These are phyloP conservation scores for Boletus speciosus DNA, from an alignment of 768 basidiomycete species.

Conservation along the genomic window DNA sequence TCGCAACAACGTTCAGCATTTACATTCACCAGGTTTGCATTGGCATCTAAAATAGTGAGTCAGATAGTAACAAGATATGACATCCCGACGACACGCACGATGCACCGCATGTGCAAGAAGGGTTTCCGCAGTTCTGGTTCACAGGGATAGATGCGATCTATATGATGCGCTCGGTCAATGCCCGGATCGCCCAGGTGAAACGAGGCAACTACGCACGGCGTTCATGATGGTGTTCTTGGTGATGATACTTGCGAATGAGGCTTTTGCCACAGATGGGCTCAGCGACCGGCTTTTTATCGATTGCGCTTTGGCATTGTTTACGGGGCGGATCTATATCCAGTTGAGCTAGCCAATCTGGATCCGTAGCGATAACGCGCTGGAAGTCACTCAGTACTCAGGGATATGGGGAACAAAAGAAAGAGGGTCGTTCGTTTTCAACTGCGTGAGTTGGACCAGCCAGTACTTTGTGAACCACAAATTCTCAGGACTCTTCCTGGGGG, in stretches of 20 bases:
- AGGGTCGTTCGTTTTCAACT: too few relatives aligned
- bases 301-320: background rate
- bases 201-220: background rate
- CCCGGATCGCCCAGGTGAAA: background rate
- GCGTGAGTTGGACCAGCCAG: too few relatives aligned
- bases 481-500: too few relatives aligned
- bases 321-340: background rate
- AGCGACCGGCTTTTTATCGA: background rate
- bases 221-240: conserved; percentile 5
- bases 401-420: too few relatives aligned
- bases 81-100: background rate
- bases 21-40: background rate
- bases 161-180: background rate
- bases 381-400: too few relatives aligned
- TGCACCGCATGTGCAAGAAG: background rate
- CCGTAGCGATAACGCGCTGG: too few relatives aligned
- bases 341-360: too few relatives aligned
- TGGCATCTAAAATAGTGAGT: background rate
- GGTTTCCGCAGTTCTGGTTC: conserved; percentile 8
- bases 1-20: background rate
- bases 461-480: too few relatives aligned
- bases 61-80: background rate
- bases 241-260: background rate
- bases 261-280: too few relatives aligned
- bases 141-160: conserved; percentile 3